Evolutionary conservation across 1,284 basidiomycete species (phyloP), one percentile per base, ranked within the genome.

Genomic region (Marasmius fiardii): DNA sequence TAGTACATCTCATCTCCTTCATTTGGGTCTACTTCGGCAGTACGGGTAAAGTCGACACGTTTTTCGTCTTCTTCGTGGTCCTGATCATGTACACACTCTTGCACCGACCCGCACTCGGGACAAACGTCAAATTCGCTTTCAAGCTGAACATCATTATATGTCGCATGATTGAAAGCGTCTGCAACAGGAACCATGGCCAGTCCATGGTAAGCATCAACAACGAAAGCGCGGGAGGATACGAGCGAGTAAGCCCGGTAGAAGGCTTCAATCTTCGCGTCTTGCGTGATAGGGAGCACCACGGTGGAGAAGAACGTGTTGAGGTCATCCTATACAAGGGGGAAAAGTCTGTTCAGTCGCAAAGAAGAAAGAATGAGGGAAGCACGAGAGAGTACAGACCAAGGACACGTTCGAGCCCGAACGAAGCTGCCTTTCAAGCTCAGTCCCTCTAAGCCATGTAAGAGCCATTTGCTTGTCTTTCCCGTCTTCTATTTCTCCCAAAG

Each of bases 151-250:
- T 51, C 24, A 53, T 49, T 49, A 10, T 49, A 23, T 26, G 26
- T 3, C 23, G 28, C 28, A 20, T 49, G 47, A 26, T 49, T 49
- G 26, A 49, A 49, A 83, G 86, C 80, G 70, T 96, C 94, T 26
- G 93, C 93, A 58, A 95, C 82, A 1, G 94, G 93, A 12, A 95
- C 92, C 82, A 98, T 90, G 1, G 90, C 83, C 20, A 95, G 75
- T 1, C 86, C 85, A 69, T 95, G 92, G 68, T 86, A 95, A 3
- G 85, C 79, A 68, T 97, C 94, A 53, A 95, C 85, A 52, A 92
- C 73, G 72, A 98, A 98, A 0, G 94, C 89, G 39, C 94, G 80
- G 2, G 93, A 93, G 10, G 87, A 90, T 41, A 95, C 91, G 26
- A 96, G 80, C 3, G 86, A 81, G 71, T 88, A 95, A 1, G 91